Base-by-base conservation (phyloP, 257 asterid genomes). In the Osmanthus fragrans region DNA sequence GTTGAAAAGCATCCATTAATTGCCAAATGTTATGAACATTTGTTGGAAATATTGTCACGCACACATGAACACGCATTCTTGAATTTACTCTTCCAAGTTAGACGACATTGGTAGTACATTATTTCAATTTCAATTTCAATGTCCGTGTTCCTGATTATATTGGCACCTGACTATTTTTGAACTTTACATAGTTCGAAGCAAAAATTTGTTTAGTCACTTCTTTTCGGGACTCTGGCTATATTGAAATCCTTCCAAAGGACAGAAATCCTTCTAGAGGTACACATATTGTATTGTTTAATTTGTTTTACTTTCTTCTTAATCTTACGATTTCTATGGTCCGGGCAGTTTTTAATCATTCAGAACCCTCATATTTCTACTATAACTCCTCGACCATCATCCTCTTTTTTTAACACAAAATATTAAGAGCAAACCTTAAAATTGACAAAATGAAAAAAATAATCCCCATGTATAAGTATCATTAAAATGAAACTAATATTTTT, bases 131-230 rank as follows among this genome's bases (percentile, higher is more conserved):
- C 64, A 54, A 19, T 54, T 9, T 7, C 64, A 54, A 19, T 54
- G 10, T 7, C 15, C 11, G 71, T 16, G 29, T 73, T n/a, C 66
- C 10, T 36, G n/a, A 47, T 23, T 47, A 23, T 45, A 25, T 23
- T 64, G 68, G 45, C 66, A 8, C 33, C 66, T 56, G 58, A 37
- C 23, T 54, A 2, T n/a, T 39, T 39, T 69, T 66, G 36, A 72
- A 56, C 30, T 56, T n/a, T 67, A 30, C 82, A 85, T 78, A 95
- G 99, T 95, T 91, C 76, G 97, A 82, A 73, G 93, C 90, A 40
- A 94, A 93, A 82, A 92, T 94, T 74, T 92, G 97, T 78, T 78
- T 94, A 77, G 92, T 94, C 70, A 94, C 97, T 70, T 92, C 99
- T 29, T 94, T 94, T 19, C 92, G 97, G 15, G 97, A 94, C 67